A percentile compares a stretch with the other conserved stretches of the same genome.
These are phyloP conservation scores for Phialophora verrucosa DNA, from an alignment of 2,329 filamentous ascomycete genomes.

Conservation along the genomic window DNA sequence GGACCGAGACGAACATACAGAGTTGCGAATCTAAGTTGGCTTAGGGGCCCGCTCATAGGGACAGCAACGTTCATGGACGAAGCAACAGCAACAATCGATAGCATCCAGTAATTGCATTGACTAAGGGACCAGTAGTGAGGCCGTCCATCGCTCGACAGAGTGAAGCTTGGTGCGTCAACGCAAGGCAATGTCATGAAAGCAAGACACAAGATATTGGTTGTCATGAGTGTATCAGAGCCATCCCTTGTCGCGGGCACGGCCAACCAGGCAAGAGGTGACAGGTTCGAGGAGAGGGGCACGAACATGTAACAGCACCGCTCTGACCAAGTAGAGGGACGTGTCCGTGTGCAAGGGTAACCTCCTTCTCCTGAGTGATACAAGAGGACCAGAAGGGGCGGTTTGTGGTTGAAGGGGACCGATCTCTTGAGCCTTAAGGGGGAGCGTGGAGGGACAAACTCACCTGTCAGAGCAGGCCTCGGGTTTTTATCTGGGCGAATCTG, in stretches of 20 bases:
- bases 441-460: slow-evolving; percentile 11
- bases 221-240: slow-evolving; percentile 22
- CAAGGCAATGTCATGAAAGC: slow-evolving; percentile 18
- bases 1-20: slow-evolving; percentile 35
- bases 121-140: slow-evolving; percentile 7
- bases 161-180: slow-evolving; percentile 16
- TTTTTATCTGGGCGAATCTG: slow-evolving; percentile 29
- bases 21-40: slow-evolving; percentile 12
- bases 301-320: slow-evolving; percentile 26
- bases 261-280: slow-evolving; percentile 30
- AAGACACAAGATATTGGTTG: slow-evolving; percentile 9
- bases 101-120: slow-evolving; percentile 26
- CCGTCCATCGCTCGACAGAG: slow-evolving; percentile 27
- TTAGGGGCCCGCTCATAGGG: slow-evolving; percentile 13
- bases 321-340: slow-evolving; percentile 17
- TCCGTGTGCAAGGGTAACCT: slow-evolving; percentile 19
- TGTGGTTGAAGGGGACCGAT: slow-evolving; percentile 10
- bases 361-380: slow-evolving; percentile 29
- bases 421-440: slow-evolving; percentile 17
- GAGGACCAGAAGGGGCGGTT: slow-evolving; percentile 12
- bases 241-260: slow-evolving; percentile 27
- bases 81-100: slow-evolving; percentile 10
- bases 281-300: slow-evolving; percentile 31
- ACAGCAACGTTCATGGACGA: slow-evolving; percentile 2
- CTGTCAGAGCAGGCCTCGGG: slow-evolving; percentile 21